Base-by-base conservation (phyloP, 1,139 yeast genomes). In the Martiniozyma asiatica region DNA sequence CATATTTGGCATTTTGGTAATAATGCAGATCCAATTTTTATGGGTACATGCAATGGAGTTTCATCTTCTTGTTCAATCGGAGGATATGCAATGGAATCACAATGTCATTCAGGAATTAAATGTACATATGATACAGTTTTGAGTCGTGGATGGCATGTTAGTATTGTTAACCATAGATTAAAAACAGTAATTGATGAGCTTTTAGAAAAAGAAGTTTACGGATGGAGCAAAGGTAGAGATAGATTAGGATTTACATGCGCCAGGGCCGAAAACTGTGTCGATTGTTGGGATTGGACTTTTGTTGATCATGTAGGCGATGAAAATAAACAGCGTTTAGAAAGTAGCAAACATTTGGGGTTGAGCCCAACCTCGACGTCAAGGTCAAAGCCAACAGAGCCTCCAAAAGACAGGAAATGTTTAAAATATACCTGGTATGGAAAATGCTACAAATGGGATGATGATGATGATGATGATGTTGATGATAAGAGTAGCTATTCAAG, bases 41-140 rank as follows among this genome's bases (percentile, higher is more conserved):
- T 87, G 93, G 99, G 99, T 0, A 87, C 84, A 6, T 89, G 98
- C 53, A 85, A 82, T 48, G 99, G 99, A 4, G 94, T 93, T 1
- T 75, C 92, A 7, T 79, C 94, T 1, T 57, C 89, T 4, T 89
- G 99, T 53, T 77, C 89, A 44, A 67, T 82, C 10, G 96, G 82
- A 0, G 98, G 98, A 0, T 89, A 85, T 53, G 98, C 98, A 8
- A 78, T 89, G 96, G 98, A 89, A 51, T 79, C 96, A 0, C 77
- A 78, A 24, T 89, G 99, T 50, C 99, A 89, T 51, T 72, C 95
- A 0, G 99, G 98, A 0, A 68, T 69, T 48, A 74, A 73, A 34
- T 89, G 98, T 51, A 67, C 78, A 14, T 92, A 89, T 56, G 98
- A 89, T 48, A 89, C 80, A 14, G 95, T 87, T 11, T 66, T 69